Percentiles rank a stretch among this genome's conserved stretches.
Evolutionary conservation across 148 eudicot species (phyloP).

Genomic region (Chenopodium album): DNA sequence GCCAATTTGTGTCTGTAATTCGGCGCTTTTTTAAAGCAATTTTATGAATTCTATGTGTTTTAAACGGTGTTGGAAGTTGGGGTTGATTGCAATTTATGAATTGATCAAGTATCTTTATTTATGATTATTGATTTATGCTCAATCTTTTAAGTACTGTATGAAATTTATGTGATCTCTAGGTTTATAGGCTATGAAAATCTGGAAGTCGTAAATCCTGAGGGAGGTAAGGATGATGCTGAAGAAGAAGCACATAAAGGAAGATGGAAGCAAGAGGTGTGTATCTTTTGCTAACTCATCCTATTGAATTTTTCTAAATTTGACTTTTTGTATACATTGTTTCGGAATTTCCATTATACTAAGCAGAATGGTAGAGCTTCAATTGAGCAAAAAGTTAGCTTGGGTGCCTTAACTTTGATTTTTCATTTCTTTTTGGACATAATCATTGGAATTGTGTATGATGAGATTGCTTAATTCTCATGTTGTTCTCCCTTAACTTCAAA

Average conservation of each 20-base stretch:
- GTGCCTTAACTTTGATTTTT: background rate
- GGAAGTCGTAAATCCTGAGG: slow-evolving; percentile 95
- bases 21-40: background rate
- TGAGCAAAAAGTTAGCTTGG: background rate
- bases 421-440: no score
- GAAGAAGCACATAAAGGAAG: slow-evolving; percentile 92
- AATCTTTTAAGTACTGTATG: background rate
- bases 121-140: background rate
- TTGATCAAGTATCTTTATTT: background rate
- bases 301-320: background rate
- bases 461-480: background rate
- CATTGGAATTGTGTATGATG: background rate
- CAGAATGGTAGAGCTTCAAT: background rate
- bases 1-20: background rate
- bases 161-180: slow-evolving; percentile 29
- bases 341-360: background rate
- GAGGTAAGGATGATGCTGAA: slow-evolving; percentile 88
- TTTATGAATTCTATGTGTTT: slow-evolving; percentile 8
- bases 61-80: background rate
- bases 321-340: background rate
- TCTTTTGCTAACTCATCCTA: background rate
- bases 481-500: background rate
- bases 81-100: background rate
- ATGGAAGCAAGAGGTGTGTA: slow-evolving; percentile 81
- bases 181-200: slow-evolving; percentile 77